Evolutionary conservation across 2,329 filamentous ascomycete genomes (phyloP).

Genomic region (Fusarium sp.): DNA sequence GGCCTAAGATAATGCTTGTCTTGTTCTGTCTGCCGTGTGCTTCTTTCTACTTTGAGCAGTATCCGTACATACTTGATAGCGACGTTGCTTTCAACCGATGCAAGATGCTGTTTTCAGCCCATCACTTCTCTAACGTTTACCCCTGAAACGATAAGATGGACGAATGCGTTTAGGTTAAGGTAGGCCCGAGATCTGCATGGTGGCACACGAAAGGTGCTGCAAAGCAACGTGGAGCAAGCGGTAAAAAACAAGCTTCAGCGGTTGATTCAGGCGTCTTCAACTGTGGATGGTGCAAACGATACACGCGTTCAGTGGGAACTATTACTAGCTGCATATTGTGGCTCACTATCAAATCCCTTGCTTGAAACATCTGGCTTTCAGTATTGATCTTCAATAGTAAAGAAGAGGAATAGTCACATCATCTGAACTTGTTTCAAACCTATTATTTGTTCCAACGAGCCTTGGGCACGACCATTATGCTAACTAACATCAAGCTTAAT

Average conservation of each 20-base stretch:
- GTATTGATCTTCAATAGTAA: neutral
- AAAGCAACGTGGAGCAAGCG: slow-evolving; percentile 38
- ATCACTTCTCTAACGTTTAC: neutral
- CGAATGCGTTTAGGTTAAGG: slow-evolving; percentile 18
- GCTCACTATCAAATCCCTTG: slow-evolving; percentile 7
- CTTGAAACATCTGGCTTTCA: neutral
- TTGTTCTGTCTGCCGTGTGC: slow-evolving; percentile 10
- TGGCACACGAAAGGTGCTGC: slow-evolving; percentile 12
- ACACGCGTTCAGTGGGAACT: slow-evolving; percentile 31
- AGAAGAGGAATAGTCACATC: neutral
- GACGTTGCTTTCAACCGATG: neutral
- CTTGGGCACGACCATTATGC: neutral
- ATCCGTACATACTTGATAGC: neutral
- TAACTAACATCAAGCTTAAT: neutral
- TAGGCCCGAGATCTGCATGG: slow-evolving; percentile 24
- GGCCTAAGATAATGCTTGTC: slow-evolving; percentile 33
- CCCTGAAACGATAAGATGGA: slow-evolving; percentile 27
- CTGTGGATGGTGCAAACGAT: slow-evolving; percentile 10
- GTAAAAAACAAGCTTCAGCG: slow-evolving; percentile 34
- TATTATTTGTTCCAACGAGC: neutral
- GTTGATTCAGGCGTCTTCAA: slow-evolving; percentile 11
- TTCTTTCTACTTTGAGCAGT: slow-evolving; percentile 12
- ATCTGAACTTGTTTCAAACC: neutral
- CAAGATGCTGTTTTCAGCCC: slow-evolving; percentile 10
- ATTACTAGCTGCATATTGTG: slow-evolving; percentile 7